Evolutionary conservation across 1,284 basidiomycete species (phyloP).

Genomic region (Mrakiaceae sp.): DNA sequence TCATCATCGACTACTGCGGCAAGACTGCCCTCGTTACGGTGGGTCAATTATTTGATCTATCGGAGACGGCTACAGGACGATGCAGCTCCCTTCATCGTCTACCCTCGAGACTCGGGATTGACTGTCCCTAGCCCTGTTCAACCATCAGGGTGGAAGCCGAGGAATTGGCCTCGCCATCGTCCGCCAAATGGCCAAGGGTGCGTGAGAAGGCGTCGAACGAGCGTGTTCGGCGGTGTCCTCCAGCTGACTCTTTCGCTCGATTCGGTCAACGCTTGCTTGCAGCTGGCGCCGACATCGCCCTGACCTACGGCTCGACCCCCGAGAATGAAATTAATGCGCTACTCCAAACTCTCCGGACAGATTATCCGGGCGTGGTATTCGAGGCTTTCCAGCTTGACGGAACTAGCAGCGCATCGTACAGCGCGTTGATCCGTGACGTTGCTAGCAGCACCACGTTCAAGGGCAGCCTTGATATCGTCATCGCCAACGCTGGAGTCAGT

Average conservation of each 20-base stretch:
- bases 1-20: slow-evolving; percentile 8
- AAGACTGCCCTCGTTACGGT: slow-evolving; percentile 12
- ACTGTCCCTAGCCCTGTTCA: not conserved
- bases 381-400: slow-evolving; percentile 14
- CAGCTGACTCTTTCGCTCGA: not conserved
- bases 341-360: not conserved
- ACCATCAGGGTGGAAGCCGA: not conserved
- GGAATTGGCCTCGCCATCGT: slow-evolving; percentile 14
- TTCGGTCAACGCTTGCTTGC: not conserved
- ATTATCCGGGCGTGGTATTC: not conserved
- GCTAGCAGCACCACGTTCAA: not conserved
- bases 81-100: not conserved
- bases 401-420: not conserved
- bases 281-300: slow-evolving; percentile 14
- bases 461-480: slow-evolving; percentile 9
- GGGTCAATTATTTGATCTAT: not conserved
- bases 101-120: not conserved
- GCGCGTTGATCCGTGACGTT: not conserved
- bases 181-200: slow-evolving; percentile 6
- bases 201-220: not conserved
- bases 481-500: slow-evolving; percentile 10
- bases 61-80: too few relatives aligned
- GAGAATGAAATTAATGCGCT: not conserved
- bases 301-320: slow-evolving; percentile 12
- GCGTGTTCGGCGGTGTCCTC: not conserved